Conservation (phyloP, 176 grass and related monocot genomes). For the Secale cereale region DNA sequence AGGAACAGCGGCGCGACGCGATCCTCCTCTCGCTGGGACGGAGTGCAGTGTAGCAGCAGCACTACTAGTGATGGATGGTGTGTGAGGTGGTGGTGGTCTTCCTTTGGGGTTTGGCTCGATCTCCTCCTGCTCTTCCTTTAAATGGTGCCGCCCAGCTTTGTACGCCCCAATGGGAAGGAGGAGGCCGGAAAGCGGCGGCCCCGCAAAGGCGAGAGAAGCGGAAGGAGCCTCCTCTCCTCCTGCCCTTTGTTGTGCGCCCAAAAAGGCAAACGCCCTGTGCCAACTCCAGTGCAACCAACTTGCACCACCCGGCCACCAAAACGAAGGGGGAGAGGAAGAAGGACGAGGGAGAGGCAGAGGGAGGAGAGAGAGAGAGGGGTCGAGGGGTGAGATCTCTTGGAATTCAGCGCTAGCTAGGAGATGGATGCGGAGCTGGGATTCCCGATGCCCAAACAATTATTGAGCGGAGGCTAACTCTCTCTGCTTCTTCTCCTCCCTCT, state of each 20-base stretch:
- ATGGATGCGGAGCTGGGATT: conserved; percentile 41
- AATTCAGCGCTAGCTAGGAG: conserved; percentile 49
- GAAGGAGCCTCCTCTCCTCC: background rate
- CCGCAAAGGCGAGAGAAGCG: conserved; percentile 24
- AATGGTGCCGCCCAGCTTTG: conserved; percentile 70
- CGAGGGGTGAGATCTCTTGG: conserved; percentile 54
- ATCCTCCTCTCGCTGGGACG: background rate
- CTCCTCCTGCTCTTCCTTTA: conserved; percentile 28
- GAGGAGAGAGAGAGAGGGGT: background rate
- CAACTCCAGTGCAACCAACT: conserved; percentile 31
- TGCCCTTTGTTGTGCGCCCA: background rate
- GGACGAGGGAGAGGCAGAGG: background rate
- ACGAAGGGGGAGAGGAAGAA: background rate
- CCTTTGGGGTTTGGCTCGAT: conserved; percentile 20
- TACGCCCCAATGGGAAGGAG: conserved; percentile 59
- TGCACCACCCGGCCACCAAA: conserved; percentile 23
- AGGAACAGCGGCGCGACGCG: conserved; percentile 1
- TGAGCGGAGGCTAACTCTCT: background rate
- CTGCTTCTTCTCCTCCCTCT: no score
- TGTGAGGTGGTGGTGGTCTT: conserved; percentile 18
- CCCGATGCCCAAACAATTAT: conserved; percentile 49
- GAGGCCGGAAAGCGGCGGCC: conserved; percentile 58
- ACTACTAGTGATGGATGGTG: conserved; percentile 28
- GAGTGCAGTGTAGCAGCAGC: conserved; percentile 9
- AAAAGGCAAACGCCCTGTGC: conserved; percentile 42